phyloP scores from a whole-genome alignment of 108 stramenopile genomes.

The Pseudonitzschia multistriata region DNA sequence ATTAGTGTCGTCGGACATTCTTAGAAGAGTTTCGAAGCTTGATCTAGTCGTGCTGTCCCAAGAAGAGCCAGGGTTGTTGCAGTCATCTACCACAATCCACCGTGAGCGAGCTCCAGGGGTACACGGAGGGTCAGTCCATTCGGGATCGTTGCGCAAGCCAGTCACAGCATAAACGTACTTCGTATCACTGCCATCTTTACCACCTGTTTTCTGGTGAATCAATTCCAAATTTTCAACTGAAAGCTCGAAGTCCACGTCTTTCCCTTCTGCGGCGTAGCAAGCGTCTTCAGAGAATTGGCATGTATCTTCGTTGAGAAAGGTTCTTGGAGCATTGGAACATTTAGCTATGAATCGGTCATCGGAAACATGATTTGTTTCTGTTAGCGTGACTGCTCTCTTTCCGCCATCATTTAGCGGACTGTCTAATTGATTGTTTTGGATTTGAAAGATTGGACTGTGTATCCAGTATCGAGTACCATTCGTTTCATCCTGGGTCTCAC shows the following conservation, averaged over 20 bases:
- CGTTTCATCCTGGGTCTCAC: not conserved
- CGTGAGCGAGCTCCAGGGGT: no score
- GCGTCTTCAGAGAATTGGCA: slow-evolving; percentile 33
- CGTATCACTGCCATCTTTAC: no score
- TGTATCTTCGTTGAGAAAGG: slow-evolving; percentile 49
- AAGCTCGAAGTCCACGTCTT: not conserved
- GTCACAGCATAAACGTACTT: no score
- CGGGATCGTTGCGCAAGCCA: no score
- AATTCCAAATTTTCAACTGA: not conserved
- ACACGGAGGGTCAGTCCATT: no score
- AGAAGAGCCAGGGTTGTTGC: no score
- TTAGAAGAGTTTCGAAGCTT: no score
- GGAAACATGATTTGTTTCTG: not conserved
- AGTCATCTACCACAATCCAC: no score
- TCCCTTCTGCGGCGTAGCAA: not conserved
- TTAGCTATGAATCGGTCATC: slow-evolving; percentile 2
- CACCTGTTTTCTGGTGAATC: no score
- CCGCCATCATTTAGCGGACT: slow-evolving; percentile 33
- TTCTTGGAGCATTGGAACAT: slow-evolving; percentile 48
- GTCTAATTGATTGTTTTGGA: slow-evolving; percentile 42
- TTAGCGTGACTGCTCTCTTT: not conserved
- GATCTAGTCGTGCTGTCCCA: no score
- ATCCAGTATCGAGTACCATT: not conserved
- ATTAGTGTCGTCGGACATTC: no score
- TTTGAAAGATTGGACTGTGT: slow-evolving; percentile 28